Base-by-base conservation (phyloP, 2,329 filamentous ascomycete genomes). In the Gyromitra esculenta region DNA sequence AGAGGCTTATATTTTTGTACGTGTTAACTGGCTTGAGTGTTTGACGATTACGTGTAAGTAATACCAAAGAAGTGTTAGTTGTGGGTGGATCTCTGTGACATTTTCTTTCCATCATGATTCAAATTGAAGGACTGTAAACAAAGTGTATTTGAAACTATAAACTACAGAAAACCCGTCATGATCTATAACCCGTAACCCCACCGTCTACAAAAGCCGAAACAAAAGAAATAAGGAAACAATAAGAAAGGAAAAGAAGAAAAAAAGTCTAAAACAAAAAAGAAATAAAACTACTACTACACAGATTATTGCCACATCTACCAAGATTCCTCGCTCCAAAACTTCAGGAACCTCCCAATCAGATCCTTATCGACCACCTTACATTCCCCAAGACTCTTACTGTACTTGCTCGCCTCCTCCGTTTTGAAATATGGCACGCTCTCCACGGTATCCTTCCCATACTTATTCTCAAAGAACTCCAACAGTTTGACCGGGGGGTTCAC, bases 401-500 rank as follows among this genome's bases (percentile, higher is more conserved):
- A 60, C 13, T 60, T 71, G 1, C 73, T 68, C 5, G 60, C 62
- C 59, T 71, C 50, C 18, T 63, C 74, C 0, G 76, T 77, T 52
- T 71, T 71, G 45, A 73, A 71, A 43, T 71, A 76, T 9, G 76
- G 72, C n/a, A 82, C 82, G 31, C 83, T 79, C 0, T 82, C 83
- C 0, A 83, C 82, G 2, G 80, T 82, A 21, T 85, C 84, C 56
- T 85, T 84, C 62, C 86, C 85, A 77, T 88, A 89, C 79, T 88
- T 88, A 1, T 82, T 82, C 2, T 83, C 81, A 74, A 88, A 88
- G 82, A 87, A 89, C 54, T 87, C 86, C 0, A 88, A 75, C 0
- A 88, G 82, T 80, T 88, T 88, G 77, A 87, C 84, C 0, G 86
- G 84, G 9, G 87, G 87, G 77, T 89, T 89, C 15, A 78, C 81